Conservation (phyloP, 208 protist genomes). For the Zelonia costaricensis region DNA sequence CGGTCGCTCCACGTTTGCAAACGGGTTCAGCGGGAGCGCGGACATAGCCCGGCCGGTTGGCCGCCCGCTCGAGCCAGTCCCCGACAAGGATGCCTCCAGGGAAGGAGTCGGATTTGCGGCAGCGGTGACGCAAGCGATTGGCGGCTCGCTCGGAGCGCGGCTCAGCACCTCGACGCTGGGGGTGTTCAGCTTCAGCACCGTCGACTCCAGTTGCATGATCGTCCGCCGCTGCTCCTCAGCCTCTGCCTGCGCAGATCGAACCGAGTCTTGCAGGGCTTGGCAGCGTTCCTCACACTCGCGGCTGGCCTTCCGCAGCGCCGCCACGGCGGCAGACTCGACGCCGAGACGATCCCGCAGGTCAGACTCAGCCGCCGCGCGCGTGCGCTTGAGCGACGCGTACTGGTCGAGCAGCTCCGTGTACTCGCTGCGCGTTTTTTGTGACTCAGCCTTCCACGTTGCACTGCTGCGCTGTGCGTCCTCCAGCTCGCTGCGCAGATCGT, state of each 20-base stretch:
- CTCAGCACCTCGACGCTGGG: not conserved
- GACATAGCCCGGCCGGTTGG: not conserved
- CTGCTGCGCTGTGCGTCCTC: slow-evolving; percentile 54
- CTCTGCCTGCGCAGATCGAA: slow-evolving; percentile 19
- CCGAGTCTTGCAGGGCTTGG: slow-evolving; percentile 16
- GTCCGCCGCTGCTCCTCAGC: slow-evolving; percentile 23
- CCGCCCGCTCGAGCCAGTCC: not conserved
- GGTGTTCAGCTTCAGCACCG: slow-evolving; percentile 18
- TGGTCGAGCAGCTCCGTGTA: slow-evolving; percentile 34
- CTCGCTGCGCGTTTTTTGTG: slow-evolving; percentile 33
- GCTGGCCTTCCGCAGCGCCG: slow-evolving; percentile 9
- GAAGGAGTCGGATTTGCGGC: slow-evolving; percentile 4
- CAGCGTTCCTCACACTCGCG: slow-evolving; percentile 23
- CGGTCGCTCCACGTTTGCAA: slow-evolving; percentile 12
- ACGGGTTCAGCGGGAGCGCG: slow-evolving; percentile 18
- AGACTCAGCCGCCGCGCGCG: slow-evolving; percentile 17
- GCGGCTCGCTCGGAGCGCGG: slow-evolving; percentile 8
- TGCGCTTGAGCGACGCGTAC: slow-evolving; percentile 38
- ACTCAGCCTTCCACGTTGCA: slow-evolving; percentile 32
- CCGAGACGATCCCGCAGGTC: slow-evolving; percentile 25
- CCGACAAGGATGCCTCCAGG: slow-evolving; percentile 5
- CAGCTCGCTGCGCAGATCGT: slow-evolving; percentile 53
- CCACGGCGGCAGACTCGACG: slow-evolving; percentile 9
- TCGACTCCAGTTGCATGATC: slow-evolving; percentile 23
- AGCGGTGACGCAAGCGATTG: not conserved